phyloP scores from a whole-genome alignment of 2,329 filamentous ascomycete genomes.

The Colletotrichum orchidophilum region DNA sequence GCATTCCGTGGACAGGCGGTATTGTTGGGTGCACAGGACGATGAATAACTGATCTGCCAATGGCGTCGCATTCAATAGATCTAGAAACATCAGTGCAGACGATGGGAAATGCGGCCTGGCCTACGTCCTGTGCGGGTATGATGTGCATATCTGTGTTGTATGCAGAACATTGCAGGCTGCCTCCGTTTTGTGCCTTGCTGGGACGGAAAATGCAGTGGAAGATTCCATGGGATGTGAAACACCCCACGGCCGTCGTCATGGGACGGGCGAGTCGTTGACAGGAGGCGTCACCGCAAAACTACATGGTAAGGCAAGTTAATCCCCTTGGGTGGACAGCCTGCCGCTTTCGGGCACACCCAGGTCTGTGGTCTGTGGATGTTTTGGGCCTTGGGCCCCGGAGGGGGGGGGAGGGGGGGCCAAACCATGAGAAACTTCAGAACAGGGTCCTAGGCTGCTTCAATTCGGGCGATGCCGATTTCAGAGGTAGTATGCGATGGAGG shows the following conservation, averaged over 20 bases:
- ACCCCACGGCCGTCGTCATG: slow-evolving; percentile 8
- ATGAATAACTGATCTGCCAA: background rate
- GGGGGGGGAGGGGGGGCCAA: slow-evolving; percentile 3
- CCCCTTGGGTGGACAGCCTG: background rate
- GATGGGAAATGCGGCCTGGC: slow-evolving; percentile 4
- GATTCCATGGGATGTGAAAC: slow-evolving; percentile 20
- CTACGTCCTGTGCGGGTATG: slow-evolving; percentile 1
- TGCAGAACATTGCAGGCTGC: background rate
- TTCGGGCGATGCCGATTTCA: slow-evolving; percentile 25
- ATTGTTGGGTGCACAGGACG: slow-evolving; percentile 2
- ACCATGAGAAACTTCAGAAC: slow-evolving; percentile 2
- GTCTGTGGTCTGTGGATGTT: slow-evolving; percentile 3
- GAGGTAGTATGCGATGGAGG: background rate
- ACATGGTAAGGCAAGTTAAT: slow-evolving; percentile 10
- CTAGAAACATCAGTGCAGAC: slow-evolving; percentile 22
- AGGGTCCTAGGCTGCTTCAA: slow-evolving; percentile 12
- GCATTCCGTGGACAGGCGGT: background rate
- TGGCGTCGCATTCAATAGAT: background rate
- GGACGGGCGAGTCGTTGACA: slow-evolving; percentile 28
- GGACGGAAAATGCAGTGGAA: slow-evolving; percentile 16
- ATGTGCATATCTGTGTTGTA: slow-evolving; percentile 6
- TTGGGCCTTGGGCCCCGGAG: background rate
- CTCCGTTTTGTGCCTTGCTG: slow-evolving; percentile 3
- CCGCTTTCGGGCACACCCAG: background rate
- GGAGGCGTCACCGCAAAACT: slow-evolving; percentile 18